Conservation (phyloP, 495 filamentous ascomycete genomes). For the Aspergillus bertholletiae region DNA sequence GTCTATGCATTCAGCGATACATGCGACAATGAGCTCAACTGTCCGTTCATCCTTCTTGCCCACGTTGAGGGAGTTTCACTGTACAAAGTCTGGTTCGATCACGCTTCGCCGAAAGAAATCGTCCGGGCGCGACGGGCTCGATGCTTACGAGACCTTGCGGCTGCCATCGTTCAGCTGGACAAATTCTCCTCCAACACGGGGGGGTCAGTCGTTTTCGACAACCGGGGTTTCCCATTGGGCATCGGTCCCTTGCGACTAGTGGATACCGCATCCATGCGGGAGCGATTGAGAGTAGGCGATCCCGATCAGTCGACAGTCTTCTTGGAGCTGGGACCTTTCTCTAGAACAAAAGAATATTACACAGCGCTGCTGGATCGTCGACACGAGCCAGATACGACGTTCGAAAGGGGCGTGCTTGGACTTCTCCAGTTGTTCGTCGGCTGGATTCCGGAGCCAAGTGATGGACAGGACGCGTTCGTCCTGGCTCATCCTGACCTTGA, state of each 20-base stretch:
- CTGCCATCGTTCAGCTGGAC: constrained; percentile 29
- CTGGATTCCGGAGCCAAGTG: constrained; percentile 13
- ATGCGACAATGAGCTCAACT: background rate
- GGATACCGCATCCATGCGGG: constrained; percentile 17
- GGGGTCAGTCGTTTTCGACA: constrained; percentile 17
- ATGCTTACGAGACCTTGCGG: constrained; percentile 21
- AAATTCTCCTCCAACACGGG: constrained; percentile 19
- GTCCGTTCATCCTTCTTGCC: constrained; percentile 28
- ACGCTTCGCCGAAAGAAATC: background rate
- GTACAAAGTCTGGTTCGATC: constrained; percentile 12
- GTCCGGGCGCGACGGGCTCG: constrained; percentile 14
- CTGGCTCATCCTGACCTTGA: constrained; percentile 36
- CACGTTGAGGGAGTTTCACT: constrained; percentile 23
- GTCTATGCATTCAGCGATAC: constrained; percentile 9
- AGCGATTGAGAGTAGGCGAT: constrained; percentile 18
- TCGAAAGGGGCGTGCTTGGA: constrained; percentile 14
- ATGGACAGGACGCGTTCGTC: constrained; percentile 21
- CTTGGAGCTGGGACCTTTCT: constrained; percentile 8
- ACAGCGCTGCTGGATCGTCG: constrained; percentile 16
- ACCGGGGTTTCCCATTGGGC: constrained; percentile 9
- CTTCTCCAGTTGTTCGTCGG: constrained; percentile 19
- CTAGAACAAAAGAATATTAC: constrained; percentile 17
- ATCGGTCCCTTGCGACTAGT: constrained; percentile 8
- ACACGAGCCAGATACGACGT: background rate
- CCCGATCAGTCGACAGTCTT: constrained; percentile 15